Evolutionary conservation across 352 stramenopile species (phyloP).

Genomic region (Hyaloperonospora brassicae): DNA sequence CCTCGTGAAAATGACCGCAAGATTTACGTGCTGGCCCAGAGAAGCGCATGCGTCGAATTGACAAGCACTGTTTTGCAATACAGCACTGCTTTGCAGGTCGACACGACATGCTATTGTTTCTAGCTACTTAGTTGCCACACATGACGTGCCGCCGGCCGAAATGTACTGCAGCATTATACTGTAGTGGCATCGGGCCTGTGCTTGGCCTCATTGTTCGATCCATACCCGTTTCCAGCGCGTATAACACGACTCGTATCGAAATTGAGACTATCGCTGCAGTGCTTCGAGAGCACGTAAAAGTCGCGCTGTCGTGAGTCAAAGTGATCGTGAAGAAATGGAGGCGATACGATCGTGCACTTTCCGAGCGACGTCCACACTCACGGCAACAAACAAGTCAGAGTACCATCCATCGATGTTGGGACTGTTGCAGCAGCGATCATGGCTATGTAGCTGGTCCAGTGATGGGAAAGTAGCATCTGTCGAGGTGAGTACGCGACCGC

Average conservation of each 20-base stretch:
- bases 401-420: not conserved
- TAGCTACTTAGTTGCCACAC: not conserved
- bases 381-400: slow-evolving; percentile 2
- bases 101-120: not conserved
- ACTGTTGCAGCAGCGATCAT: slow-evolving; percentile 54
- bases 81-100: not conserved
- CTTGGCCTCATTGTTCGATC: slow-evolving; percentile 12
- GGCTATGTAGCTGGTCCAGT: slow-evolving; percentile 62
- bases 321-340: slow-evolving; percentile 78
- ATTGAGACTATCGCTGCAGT: too few species aligned
- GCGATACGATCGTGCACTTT: slow-evolving; percentile 45
- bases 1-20: too few species aligned
- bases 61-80: slow-evolving; percentile 55
- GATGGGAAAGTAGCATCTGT: slow-evolving; percentile 50
- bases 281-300: too few species aligned
- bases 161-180: slow-evolving; percentile 72
- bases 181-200: slow-evolving; percentile 29
- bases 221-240: too few species aligned
- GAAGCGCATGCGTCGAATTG: slow-evolving; percentile 52
- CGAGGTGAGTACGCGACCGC: slow-evolving; percentile 44
- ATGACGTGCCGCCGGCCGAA: slow-evolving; percentile 72
- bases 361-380: slow-evolving; percentile 54
- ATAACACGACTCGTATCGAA: slow-evolving; percentile 15
- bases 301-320: slow-evolving; percentile 22
- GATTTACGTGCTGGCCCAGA: slow-evolving; percentile 38